phyloP scores from a whole-genome alignment of 306 rosid species.

The Cercis canadensis region DNA sequence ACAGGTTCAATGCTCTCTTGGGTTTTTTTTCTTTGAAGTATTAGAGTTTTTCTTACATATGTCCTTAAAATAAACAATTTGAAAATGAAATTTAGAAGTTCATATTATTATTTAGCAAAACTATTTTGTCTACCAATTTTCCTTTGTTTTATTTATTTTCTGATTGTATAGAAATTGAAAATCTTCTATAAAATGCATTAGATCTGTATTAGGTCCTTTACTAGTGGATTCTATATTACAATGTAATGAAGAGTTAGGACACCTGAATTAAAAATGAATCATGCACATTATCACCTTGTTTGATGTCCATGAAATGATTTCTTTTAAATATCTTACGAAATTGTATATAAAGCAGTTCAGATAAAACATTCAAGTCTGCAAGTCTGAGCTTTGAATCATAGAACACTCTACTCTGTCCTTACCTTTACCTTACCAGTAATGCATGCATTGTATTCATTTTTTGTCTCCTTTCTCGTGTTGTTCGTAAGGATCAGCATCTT shows the following conservation, averaged over 20 bases:
- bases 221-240: background rate
- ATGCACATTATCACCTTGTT: too few relatives aligned
- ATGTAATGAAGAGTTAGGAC: background rate
- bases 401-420: background rate
- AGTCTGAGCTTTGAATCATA: background rate
- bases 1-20: slow-evolving; percentile 59
- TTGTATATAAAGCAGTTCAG: background rate
- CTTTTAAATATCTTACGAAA: background rate
- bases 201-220: background rate
- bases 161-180: background rate
- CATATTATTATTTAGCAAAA: background rate
- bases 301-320: background rate
- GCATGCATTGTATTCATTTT: too few relatives aligned
- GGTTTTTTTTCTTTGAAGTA: background rate
- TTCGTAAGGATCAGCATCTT: too few relatives aligned
- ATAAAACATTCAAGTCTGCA: background rate
- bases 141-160: too few relatives aligned
- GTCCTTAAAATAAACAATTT: background rate
- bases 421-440: background rate
- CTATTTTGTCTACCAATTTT: background rate
- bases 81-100: background rate
- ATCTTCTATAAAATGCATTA: background rate
- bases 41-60: background rate
- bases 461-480: too few relatives aligned
- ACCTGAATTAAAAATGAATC: background rate